Conservation (phyloP, 2,329 filamentous ascomycete species). For the Sclerotinia glacialis region DNA sequence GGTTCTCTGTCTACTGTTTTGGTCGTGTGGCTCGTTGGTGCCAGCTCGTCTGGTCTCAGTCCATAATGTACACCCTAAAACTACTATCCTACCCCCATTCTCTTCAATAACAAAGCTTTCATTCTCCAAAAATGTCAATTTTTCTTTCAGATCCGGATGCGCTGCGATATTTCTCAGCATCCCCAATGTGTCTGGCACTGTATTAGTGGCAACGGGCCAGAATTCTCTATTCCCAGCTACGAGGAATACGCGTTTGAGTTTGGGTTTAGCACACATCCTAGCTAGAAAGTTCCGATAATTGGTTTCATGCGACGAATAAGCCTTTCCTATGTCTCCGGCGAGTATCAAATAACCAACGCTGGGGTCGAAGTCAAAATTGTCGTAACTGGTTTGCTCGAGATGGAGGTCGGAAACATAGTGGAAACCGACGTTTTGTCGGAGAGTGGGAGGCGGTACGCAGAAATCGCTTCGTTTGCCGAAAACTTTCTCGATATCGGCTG, state of each 20-base stretch:
- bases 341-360: conserved; percentile 1
- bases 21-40: not conserved
- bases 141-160: not conserved
- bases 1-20: not conserved
- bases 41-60: not conserved
- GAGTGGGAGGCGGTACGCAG: not conserved
- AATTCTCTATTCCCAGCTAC: conserved; percentile 13
- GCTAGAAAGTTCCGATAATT: not conserved
- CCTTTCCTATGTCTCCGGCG: not conserved
- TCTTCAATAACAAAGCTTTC: not conserved
- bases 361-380: not conserved
- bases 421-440: not conserved
- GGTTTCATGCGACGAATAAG: not conserved
- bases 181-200: not conserved
- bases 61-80: conserved; percentile 7
- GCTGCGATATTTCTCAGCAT: not conserved
- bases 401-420: conserved; percentile 17
- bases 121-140: conserved; percentile 4
- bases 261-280: conserved; percentile 11
- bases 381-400: conserved; percentile 7
- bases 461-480: not conserved
- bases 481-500: no score
- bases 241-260: not conserved
- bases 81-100: not conserved
- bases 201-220: not conserved